phyloP scores from a whole-genome alignment of 2,329 filamentous ascomycete genomes.

The Nemania sp. region DNA sequence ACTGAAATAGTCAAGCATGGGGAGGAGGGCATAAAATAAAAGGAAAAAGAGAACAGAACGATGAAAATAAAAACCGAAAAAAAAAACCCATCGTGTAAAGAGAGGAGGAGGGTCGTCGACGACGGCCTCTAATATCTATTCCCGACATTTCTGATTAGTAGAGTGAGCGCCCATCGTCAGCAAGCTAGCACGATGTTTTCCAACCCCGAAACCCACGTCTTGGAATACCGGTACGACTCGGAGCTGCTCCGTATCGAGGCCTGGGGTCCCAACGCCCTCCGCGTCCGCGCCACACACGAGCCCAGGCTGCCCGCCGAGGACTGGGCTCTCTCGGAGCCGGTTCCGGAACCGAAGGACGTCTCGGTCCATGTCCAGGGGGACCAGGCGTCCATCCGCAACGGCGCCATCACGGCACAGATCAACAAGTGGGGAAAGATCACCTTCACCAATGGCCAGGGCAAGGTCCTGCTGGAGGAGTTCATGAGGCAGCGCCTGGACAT shows the following conservation, averaged over 20 bases:
- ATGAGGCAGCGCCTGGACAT: slow-evolving; percentile 54
- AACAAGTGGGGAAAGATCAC: slow-evolving; percentile 47
- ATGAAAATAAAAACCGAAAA: neutral
- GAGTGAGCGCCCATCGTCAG: neutral
- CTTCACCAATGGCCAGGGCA: slow-evolving; percentile 40
- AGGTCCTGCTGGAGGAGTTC: slow-evolving; percentile 57
- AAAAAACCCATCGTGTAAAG: neutral
- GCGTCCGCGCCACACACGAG: slow-evolving; percentile 51
- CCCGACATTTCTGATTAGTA: neutral
- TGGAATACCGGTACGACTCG: slow-evolving; percentile 44
- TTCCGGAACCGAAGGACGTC: slow-evolving; percentile 26
- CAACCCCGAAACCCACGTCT: slow-evolving; percentile 4
- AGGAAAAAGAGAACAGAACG: neutral
- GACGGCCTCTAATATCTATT: neutral
- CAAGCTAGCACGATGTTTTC: slow-evolving; percentile 19
- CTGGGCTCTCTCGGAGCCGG: slow-evolving; percentile 46
- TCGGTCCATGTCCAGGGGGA: slow-evolving; percentile 39
- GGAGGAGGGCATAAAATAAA: neutral
- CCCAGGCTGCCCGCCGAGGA: slow-evolving; percentile 43
- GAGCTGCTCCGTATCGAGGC: slow-evolving; percentile 53
- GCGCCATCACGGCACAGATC: slow-evolving; percentile 43
- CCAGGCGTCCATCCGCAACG: slow-evolving; percentile 49
- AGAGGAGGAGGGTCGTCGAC: neutral
- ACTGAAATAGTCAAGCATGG: neutral
- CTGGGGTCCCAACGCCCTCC: slow-evolving; percentile 54